Evolutionary conservation across 1,284 basidiomycete genomes (phyloP), one percentile per base, ranked within the genome.

Genomic region (Schizophyllum commune): DNA sequence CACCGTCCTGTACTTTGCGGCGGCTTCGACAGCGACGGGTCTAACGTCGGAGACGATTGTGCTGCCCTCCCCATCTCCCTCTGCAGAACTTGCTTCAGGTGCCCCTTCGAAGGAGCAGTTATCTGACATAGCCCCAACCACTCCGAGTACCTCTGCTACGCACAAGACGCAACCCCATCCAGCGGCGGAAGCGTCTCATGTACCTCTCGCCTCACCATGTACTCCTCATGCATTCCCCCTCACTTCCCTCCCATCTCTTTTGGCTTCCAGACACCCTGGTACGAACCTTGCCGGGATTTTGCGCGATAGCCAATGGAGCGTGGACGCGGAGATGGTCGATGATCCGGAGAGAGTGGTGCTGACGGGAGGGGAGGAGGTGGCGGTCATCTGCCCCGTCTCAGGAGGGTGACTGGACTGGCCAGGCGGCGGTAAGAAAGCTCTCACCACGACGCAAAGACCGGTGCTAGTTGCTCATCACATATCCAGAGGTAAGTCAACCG

Each of bases 321-420:
- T 92, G 4, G 77, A 92, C 68, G 86, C 82, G 58, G 89, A 90
- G 71, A 90, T 91, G 87, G 81, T 91, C 9, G 83, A 86, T 19
- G 79, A 85, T 63, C 77, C 79, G 2, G 73, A 77, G 11, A 67
- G 71, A 8, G 73, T 81, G n/a, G 61, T 75, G 13, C 70, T 93
- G 55, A 78, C 73, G 52, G 88, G 88, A 8, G 90, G 89, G 13
- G 89, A 93, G 70, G 87, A 90, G 67, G 83, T 92, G 4, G 90
- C 86, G 20, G 79, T 92, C 33, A 92, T 94, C 56, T 89, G 88
- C 65, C 91, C 89, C 5, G 91, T 93, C 0, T 91, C 88, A 59
- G 91, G 92, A 5, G 89, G 89, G 22, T 91, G 34, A 39, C n/a
- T n/a, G n/a, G n/a, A n/a, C n/a, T n/a, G n/a, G n/a, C n/a, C n/a